Percentiles rank a stretch among this genome's conserved stretches.
These are phyloP conservation scores for Leccinum broughii DNA, from an alignment of 768 basidiomycete genomes.

Conservation along the genomic window DNA sequence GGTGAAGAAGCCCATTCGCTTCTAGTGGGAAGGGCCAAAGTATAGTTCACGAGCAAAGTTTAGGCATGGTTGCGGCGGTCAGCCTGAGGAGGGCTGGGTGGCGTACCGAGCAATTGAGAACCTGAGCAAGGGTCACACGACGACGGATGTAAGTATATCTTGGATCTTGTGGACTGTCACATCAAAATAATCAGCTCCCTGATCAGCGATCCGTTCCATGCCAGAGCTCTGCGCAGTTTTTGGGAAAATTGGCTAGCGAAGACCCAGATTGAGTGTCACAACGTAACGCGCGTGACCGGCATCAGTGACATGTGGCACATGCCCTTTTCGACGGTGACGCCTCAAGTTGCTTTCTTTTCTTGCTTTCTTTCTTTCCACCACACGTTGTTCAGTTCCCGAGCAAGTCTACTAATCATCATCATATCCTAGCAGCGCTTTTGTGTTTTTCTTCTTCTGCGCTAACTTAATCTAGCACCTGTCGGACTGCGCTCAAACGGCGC, in stretches of 20 bases:
- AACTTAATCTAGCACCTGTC: slow-evolving; percentile 10
- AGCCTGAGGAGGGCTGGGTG: not conserved
- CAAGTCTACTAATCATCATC: not conserved
- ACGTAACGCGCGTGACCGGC: slow-evolving; percentile 16
- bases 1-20: not conserved
- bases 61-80: not conserved
- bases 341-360: not conserved
- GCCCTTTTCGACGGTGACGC: not conserved
- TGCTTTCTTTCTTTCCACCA: not conserved
- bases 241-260: slow-evolving; percentile 15
- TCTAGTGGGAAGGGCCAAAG: slow-evolving; percentile 9
- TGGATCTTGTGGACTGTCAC: slow-evolving; percentile 17
- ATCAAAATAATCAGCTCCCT: slow-evolving; percentile 8
- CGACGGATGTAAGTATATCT: not conserved
- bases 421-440: not conserved
- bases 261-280: slow-evolving; percentile 17
- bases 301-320: not conserved
- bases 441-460: not conserved
- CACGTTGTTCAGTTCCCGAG: slow-evolving; percentile 7
- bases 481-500: slow-evolving; percentile 31
- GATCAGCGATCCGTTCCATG: slow-evolving; percentile 14
- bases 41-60: slow-evolving; percentile 3
- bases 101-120: slow-evolving; percentile 10
- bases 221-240: slow-evolving; percentile 4
- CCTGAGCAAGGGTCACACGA: not conserved